Conservation (phyloP, 2,329 filamentous ascomycete species). For the Alternaria sp. region DNA sequence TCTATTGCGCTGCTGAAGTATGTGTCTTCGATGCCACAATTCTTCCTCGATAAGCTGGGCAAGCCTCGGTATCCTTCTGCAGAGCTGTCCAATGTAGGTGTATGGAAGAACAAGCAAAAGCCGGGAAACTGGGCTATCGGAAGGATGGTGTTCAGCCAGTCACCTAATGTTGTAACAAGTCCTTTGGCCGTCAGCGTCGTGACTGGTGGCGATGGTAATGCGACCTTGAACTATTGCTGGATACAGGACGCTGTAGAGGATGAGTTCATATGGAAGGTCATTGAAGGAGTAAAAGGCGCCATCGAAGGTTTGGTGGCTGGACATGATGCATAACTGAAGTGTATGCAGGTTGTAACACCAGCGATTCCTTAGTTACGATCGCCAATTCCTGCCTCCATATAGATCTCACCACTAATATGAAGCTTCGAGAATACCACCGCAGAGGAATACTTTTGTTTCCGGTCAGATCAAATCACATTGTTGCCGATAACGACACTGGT, state of each 20-base stretch:
- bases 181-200: conserved; percentile 53
- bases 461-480: too few species aligned
- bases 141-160: conserved; percentile 58
- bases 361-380: too few species aligned
- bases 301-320: background rate
- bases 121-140: conserved; percentile 42
- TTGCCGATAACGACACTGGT: too few species aligned
- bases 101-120: conserved; percentile 31
- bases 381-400: too few species aligned
- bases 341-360: too few species aligned
- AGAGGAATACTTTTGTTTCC: too few species aligned
- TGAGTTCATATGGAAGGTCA: conserved; percentile 31
- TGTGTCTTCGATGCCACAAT: conserved; percentile 51
- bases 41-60: conserved; percentile 52
- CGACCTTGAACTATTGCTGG: conserved; percentile 55
- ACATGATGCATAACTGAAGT: background rate
- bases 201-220: conserved; percentile 57
- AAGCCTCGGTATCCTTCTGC: conserved; percentile 50
- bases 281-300: conserved; percentile 16
- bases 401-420: too few species aligned
- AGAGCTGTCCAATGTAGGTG: conserved; percentile 60
- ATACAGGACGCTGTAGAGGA: conserved; percentile 48
- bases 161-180: conserved; percentile 50
- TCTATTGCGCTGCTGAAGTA: conserved; percentile 52
- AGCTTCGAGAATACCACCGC: too few species aligned